A percentile compares a stretch with the other conserved stretches of the same genome.
Conservation (phyloP, 1,284 basidiomycete species). For the Dichomitus squalens region DNA sequence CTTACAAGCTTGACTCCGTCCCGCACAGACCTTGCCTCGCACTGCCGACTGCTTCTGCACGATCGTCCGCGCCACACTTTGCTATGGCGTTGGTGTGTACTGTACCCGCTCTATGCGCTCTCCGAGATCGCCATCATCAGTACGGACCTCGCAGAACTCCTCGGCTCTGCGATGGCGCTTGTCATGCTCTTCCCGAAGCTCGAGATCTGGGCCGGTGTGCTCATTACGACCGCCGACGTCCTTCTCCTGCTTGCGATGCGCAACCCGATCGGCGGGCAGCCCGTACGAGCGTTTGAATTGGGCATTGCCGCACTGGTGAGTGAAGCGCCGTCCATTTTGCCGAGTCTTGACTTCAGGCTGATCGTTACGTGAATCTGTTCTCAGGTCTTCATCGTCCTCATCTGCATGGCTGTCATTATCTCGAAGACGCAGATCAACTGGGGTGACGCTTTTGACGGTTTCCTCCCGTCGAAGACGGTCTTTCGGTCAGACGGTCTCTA, state of each 20-base stretch:
- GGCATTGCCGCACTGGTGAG: constrained; percentile 61
- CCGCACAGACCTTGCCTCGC: constrained; percentile 61
- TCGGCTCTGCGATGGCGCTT: constrained; percentile 81
- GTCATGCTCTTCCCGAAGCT: constrained; percentile 82
- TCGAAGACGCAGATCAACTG: constrained; percentile 76
- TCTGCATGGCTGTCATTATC: constrained; percentile 84
- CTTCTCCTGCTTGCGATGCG: constrained; percentile 71
- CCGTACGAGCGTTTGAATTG: constrained; percentile 76
- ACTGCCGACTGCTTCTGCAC: constrained; percentile 73
- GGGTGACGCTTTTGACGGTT: constrained; percentile 82
- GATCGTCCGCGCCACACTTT: constrained; percentile 62
- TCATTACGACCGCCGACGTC: constrained; percentile 85
- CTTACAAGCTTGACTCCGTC: neutral
- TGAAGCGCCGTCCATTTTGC: neutral
- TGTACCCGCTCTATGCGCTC: constrained; percentile 70
- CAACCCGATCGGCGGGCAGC: constrained; percentile 58
- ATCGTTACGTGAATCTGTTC: neutral
- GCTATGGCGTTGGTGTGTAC: constrained; percentile 61
- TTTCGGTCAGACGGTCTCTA: constrained; percentile 73
- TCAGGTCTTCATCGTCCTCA: constrained; percentile 78
- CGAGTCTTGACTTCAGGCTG: constrained; percentile 1
- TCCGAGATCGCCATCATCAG: constrained; percentile 84
- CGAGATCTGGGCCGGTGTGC: constrained; percentile 79
- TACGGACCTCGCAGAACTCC: constrained; percentile 74
- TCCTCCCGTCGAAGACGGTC: constrained; percentile 74